Evolutionary conservation across 2,329 filamentous ascomycete species (phyloP).

Genomic region (Verticillium zaregamsianum): DNA sequence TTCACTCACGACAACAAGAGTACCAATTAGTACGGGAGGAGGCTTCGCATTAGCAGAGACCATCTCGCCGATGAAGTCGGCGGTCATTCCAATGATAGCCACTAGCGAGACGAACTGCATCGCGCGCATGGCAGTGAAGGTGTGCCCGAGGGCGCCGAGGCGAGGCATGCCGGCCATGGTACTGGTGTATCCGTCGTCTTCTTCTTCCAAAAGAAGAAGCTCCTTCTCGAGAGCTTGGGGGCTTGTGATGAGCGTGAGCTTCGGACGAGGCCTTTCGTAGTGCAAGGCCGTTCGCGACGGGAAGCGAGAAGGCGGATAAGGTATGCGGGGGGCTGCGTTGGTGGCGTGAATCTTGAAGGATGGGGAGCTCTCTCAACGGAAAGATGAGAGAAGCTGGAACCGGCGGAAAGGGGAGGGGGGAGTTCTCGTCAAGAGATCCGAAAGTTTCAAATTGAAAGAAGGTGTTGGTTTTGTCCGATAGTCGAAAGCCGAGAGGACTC

Average conservation of each 20-base stretch:
- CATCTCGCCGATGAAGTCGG: conserved; percentile 79
- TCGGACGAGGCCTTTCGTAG: conserved; percentile 29
- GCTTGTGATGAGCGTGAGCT: conserved; percentile 38
- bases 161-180: conserved; percentile 45
- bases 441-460: background rate
- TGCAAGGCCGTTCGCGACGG: conserved; percentile 32
- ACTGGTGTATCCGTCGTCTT: conserved; percentile 10
- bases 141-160: conserved; percentile 70
- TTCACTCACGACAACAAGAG: conserved; percentile 69
- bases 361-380: background rate
- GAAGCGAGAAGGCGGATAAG: conserved; percentile 25
- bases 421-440: background rate
- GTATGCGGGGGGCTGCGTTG: conserved; percentile 11
- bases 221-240: conserved; percentile 6
- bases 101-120: conserved; percentile 70
- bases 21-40: conserved; percentile 71
- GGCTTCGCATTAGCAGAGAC: conserved; percentile 60
- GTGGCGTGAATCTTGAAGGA: conserved; percentile 14
- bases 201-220: background rate
- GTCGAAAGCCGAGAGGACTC: conserved; percentile 1
- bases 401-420: background rate
- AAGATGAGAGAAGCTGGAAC: background rate
- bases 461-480: background rate
- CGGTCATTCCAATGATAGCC: conserved; percentile 72
- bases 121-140: conserved; percentile 69